These are phyloP conservation scores for Tetracladium marchalianum DNA, from an alignment of 495 filamentous ascomycete species.

Conservation along the genomic window DNA sequence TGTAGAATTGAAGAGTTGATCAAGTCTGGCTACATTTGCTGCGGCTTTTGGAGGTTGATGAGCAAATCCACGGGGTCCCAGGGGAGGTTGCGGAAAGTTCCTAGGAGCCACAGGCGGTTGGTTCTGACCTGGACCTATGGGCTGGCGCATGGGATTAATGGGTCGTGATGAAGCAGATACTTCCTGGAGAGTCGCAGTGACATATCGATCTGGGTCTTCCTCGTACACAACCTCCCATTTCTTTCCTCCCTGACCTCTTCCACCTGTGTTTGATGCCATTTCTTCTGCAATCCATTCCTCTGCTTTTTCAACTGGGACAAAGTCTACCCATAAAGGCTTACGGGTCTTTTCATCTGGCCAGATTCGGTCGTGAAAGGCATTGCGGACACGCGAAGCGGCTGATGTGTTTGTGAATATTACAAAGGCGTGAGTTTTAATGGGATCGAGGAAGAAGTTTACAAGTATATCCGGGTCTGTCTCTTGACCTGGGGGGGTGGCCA, in stretches of 20 bases:
- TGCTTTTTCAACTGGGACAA: conserved; percentile 69
- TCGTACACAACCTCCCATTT: conserved; percentile 69
- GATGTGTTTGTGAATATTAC: conserved; percentile 55
- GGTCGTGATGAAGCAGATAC: conserved; percentile 17
- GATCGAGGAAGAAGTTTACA: conserved; percentile 65
- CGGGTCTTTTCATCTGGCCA: conserved; percentile 85
- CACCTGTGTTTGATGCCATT: conserved; percentile 38
- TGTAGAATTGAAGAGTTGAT: conserved; percentile 17
- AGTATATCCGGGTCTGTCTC: conserved; percentile 43
- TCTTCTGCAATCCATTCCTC: conserved; percentile 67
- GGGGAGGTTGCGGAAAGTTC: conserved; percentile 13
- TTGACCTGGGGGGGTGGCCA: conserved; percentile 50
- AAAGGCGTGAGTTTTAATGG: conserved; percentile 82
- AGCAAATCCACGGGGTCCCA: neutral
- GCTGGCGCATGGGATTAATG: conserved; percentile 28
- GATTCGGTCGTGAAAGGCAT: conserved; percentile 60
- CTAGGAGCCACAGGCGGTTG: neutral
- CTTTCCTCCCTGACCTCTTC: conserved; percentile 29
- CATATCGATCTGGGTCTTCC: conserved; percentile 42
- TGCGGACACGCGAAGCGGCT: conserved; percentile 70
- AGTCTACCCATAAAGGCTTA: conserved; percentile 82
- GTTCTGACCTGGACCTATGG: neutral
- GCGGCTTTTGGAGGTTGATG: neutral
- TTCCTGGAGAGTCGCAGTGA: conserved; percentile 47
- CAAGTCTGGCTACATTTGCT: conserved; percentile 1